These are phyloP conservation scores for Fraxinus floribunda DNA, from an alignment of 305 asterid species.

Conservation along the genomic window DNA sequence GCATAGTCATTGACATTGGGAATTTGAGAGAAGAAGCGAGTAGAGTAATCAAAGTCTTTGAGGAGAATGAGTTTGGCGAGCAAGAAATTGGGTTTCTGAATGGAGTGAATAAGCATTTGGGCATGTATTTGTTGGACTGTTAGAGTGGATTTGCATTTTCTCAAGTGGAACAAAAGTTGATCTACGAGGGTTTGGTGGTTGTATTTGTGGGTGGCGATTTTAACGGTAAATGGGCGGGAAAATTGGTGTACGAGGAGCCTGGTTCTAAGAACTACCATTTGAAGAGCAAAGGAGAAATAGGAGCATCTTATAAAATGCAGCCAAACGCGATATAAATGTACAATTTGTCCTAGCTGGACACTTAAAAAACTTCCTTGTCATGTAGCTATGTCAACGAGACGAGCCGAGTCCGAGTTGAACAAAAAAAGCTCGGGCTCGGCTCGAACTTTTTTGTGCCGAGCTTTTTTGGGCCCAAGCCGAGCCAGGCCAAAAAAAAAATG, in stretches of 20 bases:
- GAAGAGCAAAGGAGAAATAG: not conserved
- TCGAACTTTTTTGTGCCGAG: no score
- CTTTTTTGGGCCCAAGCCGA: no score
- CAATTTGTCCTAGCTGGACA: not conserved
- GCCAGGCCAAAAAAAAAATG: no score
- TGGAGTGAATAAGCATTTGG: slow-evolving; percentile 52
- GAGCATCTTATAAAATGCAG: not conserved
- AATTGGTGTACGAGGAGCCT: slow-evolving; percentile 28
- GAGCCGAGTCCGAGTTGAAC: no score
- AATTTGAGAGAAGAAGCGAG: slow-evolving; percentile 48
- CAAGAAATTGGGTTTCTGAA: slow-evolving; percentile 62
- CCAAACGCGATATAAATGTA: not conserved
- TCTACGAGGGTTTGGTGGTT: slow-evolving; percentile 27
- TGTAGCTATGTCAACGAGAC: not conserved
- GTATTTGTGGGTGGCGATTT: slow-evolving; percentile 11
- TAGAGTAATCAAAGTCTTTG: slow-evolving; percentile 46
- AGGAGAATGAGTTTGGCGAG: slow-evolving; percentile 59
- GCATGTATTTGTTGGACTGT: slow-evolving; percentile 65
- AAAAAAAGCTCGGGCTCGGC: no score
- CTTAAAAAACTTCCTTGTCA: not conserved
- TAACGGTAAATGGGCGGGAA: slow-evolving; percentile 26
- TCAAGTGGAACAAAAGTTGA: slow-evolving; percentile 41
- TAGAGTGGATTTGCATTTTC: slow-evolving; percentile 44
- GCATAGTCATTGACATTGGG: slow-evolving; percentile 56
- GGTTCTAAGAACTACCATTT: not conserved